A percentile compares a stretch with the other conserved stretches of the same genome.
Evolutionary conservation across 768 basidiomycete genomes (phyloP).

Genomic region (Psilocybe azurescens): DNA sequence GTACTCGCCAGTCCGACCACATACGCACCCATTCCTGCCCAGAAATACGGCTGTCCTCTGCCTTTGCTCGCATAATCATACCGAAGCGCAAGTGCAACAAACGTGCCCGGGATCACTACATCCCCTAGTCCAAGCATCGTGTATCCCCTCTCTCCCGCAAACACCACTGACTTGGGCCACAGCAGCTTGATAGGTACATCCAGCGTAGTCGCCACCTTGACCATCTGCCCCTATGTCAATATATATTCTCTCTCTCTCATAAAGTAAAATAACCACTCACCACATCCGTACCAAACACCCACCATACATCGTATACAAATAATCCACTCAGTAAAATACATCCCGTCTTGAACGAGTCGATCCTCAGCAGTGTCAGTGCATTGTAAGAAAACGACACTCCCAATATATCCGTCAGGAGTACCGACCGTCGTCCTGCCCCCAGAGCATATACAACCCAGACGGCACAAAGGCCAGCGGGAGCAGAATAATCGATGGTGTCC

Average conservation of each 20-base stretch:
- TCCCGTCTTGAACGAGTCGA: constrained; percentile 92
- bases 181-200: constrained; percentile 95
- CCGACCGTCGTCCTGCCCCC: constrained; percentile 55
- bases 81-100: constrained; percentile 85
- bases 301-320: constrained; percentile 94
- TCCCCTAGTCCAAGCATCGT: constrained; percentile 95
- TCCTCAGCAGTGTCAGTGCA: constrained; percentile 75
- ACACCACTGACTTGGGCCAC: constrained; percentile 72
- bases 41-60: constrained; percentile 78
- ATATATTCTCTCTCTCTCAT: not conserved
- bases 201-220: constrained; percentile 86
- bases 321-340: constrained; percentile 81
- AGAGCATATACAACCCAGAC: constrained; percentile 65
- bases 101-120: constrained; percentile 67
- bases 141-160: constrained; percentile 61
- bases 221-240: constrained; percentile 64
- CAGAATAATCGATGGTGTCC: constrained; percentile 61
- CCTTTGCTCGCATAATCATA: constrained; percentile 70
- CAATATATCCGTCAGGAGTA: constrained; percentile 76
- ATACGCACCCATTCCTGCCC: constrained; percentile 72
- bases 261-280: constrained; percentile 45
- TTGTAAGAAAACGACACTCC: constrained; percentile 83
- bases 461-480: constrained; percentile 67
- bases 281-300: constrained; percentile 90
- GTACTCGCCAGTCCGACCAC: constrained; percentile 73